phyloP scores from a whole-genome alignment of 352 stramenopile genomes.

The Phytophthora quininea region DNA sequence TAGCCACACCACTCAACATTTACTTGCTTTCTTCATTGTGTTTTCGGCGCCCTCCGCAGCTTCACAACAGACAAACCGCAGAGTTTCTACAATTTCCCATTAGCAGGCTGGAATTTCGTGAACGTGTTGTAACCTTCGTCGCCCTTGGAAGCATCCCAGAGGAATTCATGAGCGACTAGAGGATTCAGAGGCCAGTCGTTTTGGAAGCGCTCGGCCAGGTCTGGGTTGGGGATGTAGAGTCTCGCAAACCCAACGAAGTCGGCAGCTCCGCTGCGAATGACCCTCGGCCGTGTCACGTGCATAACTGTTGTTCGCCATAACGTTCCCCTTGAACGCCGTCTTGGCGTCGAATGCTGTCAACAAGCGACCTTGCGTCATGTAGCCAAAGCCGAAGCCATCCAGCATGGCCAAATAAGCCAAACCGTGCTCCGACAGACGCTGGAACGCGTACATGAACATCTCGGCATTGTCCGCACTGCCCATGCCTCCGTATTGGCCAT shows the following conservation, averaged over 20 bases:
- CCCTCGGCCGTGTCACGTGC: conserved; percentile 25
- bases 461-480: conserved; percentile 26
- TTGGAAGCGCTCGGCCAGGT: conserved; percentile 32
- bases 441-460: conserved; percentile 35
- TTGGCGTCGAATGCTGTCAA: conserved; percentile 21
- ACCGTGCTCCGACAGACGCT: conserved; percentile 14
- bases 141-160: conserved; percentile 11
- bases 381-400: conserved; percentile 22
- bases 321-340: conserved; percentile 18
- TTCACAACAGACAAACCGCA: too few relatives aligned
- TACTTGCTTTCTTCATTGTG: too few relatives aligned
- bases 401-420: conserved; percentile 22
- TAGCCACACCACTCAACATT: too few relatives aligned
- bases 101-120: not conserved
- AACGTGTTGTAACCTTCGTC: conserved; percentile 14
- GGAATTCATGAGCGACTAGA: not conserved
- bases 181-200: conserved; percentile 21
- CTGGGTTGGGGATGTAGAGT: conserved; percentile 39
- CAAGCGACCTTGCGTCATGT: not conserved
- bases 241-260: conserved; percentile 43
- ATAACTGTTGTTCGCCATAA: conserved; percentile 28
- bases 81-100: not conserved
- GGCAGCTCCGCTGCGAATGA: conserved; percentile 19
- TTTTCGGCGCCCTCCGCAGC: too few relatives aligned
- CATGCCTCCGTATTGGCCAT: conserved; percentile 30